Evolutionary conservation across 2,329 filamentous ascomycete genomes (phyloP), one percentile per base, ranked within the genome.

Genomic region (Fulvia fulva): DNA sequence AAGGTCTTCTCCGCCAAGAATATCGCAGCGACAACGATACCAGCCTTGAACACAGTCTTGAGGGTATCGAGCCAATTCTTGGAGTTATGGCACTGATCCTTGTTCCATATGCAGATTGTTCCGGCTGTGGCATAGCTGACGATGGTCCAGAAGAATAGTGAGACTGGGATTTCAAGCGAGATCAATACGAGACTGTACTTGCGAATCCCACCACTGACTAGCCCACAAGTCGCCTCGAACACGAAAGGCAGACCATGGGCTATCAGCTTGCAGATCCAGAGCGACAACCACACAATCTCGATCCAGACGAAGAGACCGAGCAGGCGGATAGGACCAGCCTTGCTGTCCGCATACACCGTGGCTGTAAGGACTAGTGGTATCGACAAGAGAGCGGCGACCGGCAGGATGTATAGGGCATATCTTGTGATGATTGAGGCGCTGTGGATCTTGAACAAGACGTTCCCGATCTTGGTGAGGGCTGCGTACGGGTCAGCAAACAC

Each of bases 81-180:
- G n/a, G n/a, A n/a, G n/a, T n/a, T n/a, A n/a, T n/a, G n/a, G n/a
- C n/a, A n/a, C n/a, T n/a, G n/a, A n/a, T n/a, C n/a, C n/a, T n/a
- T n/a, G n/a, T n/a, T n/a, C n/a, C n/a, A n/a, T n/a, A n/a, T n/a
- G n/a, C n/a, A n/a, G n/a, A n/a, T n/a, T n/a, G n/a, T n/a, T n/a
- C n/a, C n/a, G n/a, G n/a, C n/a, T n/a, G n/a, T n/a, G n/a, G n/a
- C n/a, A n/a, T n/a, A n/a, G n/a, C n/a, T n/a, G n/a, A n/a, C n/a
- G n/a, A n/a, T n/a, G n/a, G n/a, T n/a, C n/a, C 87, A 89, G 67
- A 88, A 83, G 70, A 89, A 86, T 51, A 89, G n/a, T 2, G 85
- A 87, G 1, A 90, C 73, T 1, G 86, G 83, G 37, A 89, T 82
- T 67, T 87, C 84, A 41, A 89, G 76, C 57, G 85, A 83, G 56